A percentile compares a stretch with the other conserved stretches of the same genome.
These are phyloP conservation scores for Intubia oerlemansii DNA, from an alignment of 2,329 filamentous ascomycete species.

Conservation along the genomic window DNA sequence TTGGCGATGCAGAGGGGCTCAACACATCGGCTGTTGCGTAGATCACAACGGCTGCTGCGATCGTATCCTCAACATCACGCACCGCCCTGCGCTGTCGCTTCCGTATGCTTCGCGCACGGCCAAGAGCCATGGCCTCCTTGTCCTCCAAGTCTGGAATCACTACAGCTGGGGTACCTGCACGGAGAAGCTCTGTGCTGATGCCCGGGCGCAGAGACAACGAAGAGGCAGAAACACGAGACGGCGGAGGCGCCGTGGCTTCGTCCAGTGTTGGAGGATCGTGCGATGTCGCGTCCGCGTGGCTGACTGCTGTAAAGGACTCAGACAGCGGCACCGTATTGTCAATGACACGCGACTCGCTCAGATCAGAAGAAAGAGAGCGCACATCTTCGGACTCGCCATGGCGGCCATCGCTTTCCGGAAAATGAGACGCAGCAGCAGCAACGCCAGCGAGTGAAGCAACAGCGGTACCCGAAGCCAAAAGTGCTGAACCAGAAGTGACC, in stretches of 20 bases:
- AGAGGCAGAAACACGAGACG: constrained; percentile 2
- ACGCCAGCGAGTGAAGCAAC: too few species aligned
- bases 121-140: constrained; percentile 17
- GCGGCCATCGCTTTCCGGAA: too few species aligned
- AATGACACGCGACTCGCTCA: constrained; percentile 1
- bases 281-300: neutral
- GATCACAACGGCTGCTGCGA: constrained; percentile 31
- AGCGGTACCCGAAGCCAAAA: too few species aligned
- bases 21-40: constrained; percentile 28
- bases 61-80: constrained; percentile 26
- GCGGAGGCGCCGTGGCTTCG: too few species aligned
- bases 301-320: constrained; percentile 3
- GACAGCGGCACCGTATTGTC: constrained; percentile 2
- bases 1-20: constrained; percentile 18
- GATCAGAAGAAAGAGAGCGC: constrained; percentile 4
- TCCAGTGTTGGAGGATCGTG: constrained; percentile 3
- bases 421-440: too few species aligned
- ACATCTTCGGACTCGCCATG: constrained; percentile 4
- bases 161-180: constrained; percentile 24
- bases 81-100: constrained; percentile 23
- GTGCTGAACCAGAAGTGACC: too few species aligned
- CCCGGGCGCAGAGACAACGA: constrained; percentile 7
- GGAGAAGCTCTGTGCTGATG: constrained; percentile 12
- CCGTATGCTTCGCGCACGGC: constrained; percentile 20
- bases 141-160: constrained; percentile 22